Percentiles rank a stretch among this genome's conserved stretches.
Evolutionary conservation across 75 land plant species (phyloP).

Genomic region (Sequoiadendron giganteum): DNA sequence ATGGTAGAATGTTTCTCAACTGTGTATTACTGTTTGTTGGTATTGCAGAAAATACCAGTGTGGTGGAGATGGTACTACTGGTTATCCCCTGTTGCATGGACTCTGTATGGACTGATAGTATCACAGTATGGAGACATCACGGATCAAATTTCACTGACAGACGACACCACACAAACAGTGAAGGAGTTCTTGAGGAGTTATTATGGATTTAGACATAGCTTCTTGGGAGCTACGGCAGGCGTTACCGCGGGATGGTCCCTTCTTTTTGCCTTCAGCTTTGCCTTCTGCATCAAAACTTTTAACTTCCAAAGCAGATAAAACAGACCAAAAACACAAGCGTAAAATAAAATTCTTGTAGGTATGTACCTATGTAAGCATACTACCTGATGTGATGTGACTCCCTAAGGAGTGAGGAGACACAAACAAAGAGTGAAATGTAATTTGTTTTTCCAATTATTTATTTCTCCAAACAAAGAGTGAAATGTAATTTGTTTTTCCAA

Average conservation of each 20-base stretch:
- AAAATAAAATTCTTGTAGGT: not conserved
- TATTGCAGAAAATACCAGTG: slow-evolving; percentile 59
- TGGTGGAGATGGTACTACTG: slow-evolving; percentile 94
- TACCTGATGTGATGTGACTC: not conserved
- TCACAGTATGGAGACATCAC: slow-evolving; percentile 64
- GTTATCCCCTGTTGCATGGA: slow-evolving; percentile 71
- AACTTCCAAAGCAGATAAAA: slow-evolving; percentile 52
- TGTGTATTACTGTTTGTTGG: not conserved
- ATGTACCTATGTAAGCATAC: not conserved
- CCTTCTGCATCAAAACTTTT: slow-evolving; percentile 54
- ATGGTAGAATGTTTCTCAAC: not conserved
- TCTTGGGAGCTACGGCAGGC: slow-evolving; percentile 41
- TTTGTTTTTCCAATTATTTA: too few species aligned
- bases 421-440: too few species aligned
- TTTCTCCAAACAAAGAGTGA: too few species aligned
- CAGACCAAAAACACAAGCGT: not conserved
- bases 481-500: too few species aligned
- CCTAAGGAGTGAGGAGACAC: not conserved
- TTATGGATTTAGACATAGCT: slow-evolving; percentile 67
- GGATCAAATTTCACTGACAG: not conserved
- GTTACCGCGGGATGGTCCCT: slow-evolving; percentile 46
- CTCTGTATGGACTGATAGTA: slow-evolving; percentile 56
- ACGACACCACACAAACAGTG: slow-evolving; percentile 18
- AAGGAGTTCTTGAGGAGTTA: slow-evolving; percentile 24
- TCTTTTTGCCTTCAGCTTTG: slow-evolving; percentile 55